Evolutionary conservation across 2,329 filamentous ascomycete genomes (phyloP), one percentile per base, ranked within the genome.

Genomic region (Hymenoscyphus repandus): DNA sequence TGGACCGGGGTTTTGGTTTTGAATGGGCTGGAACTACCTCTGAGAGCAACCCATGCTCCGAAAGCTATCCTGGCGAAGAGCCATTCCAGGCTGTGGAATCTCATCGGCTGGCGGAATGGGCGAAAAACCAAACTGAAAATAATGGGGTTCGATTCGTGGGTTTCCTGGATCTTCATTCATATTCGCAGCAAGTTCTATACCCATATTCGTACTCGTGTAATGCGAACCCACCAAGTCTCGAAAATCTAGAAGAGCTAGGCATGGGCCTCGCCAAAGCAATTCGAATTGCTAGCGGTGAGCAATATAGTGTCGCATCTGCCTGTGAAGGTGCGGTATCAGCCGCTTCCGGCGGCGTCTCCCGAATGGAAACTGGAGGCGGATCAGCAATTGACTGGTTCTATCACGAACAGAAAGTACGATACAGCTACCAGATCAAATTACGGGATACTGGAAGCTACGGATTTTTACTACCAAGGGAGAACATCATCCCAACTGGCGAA

Each of bases 321-420:
- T 99, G 93, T 62, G 86, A 95, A 66, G 90, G 89, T 13, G 86
- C 88, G 15, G 78, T 87, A 1, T 63, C 71, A 7, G 57, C 60
- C 47, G 64, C 59, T 64, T 50, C 59, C 49, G 59, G 58, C 3
- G 68, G 42, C 52, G 62, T 31, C 52, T 63, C 74, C 2, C 74
- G 82, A 36, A 80, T 91, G 55, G 88, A 93, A 65, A 79, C 79
- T 0, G 82, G 85, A 3, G 91, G 92, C 36, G 92, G 92, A 2
- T 91, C 88, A 44, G 89, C 88, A 1, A 82, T 97, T 38, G 93
- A 97, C 69, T 97, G 88, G 83, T 96, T 99, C 69, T 96, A 95
- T 66, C 88, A 95, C 61, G 86, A 95, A 62, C 70, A 97, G 54
- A 74, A 78, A 42, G 88, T 92, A 15, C 83, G 82, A 56, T 95